Percentiles rank a stretch among this genome's conserved stretches.
Conservation (phyloP, 768 basidiomycete species). For the Hypholoma sublateritium region DNA sequence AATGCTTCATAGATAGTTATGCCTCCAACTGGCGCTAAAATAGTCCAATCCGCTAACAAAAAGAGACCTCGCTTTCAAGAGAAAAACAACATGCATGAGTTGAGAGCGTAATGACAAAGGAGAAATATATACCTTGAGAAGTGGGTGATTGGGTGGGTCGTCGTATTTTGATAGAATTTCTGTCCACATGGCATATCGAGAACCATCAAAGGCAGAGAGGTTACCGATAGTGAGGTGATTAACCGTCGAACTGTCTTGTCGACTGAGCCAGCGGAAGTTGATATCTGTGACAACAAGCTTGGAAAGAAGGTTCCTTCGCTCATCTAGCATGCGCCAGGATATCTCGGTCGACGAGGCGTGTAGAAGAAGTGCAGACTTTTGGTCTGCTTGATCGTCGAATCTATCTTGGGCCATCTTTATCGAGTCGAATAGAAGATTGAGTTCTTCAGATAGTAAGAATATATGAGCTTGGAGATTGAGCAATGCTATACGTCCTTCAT, state of each 20-base stretch:
- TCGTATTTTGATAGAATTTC: slow-evolving; percentile 85
- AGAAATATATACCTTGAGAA: slow-evolving; percentile 58
- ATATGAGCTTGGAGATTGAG: slow-evolving; percentile 73
- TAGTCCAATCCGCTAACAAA: slow-evolving; percentile 74
- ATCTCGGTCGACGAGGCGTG: slow-evolving; percentile 84
- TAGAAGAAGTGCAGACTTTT: slow-evolving; percentile 78
- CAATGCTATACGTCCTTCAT: slow-evolving; percentile 52
- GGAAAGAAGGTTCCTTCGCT: slow-evolving; percentile 67
- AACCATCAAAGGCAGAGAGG: slow-evolving; percentile 84
- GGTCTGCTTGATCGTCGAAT: slow-evolving; percentile 60
- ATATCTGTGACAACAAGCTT: slow-evolving; percentile 83
- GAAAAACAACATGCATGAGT: slow-evolving; percentile 7
- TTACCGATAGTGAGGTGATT: slow-evolving; percentile 76
- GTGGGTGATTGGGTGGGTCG: slow-evolving; percentile 66
- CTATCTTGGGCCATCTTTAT: slow-evolving; percentile 83
- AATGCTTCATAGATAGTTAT: slow-evolving; percentile 88
- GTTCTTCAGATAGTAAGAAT: slow-evolving; percentile 70
- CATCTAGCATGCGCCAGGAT: slow-evolving; percentile 89
- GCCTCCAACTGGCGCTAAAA: slow-evolving; percentile 89
- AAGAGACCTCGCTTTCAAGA: slow-evolving; percentile 65
- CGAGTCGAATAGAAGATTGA: slow-evolving; percentile 83
- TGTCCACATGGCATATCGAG: slow-evolving; percentile 77
- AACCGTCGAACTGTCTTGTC: slow-evolving; percentile 84
- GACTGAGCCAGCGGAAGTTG: slow-evolving; percentile 79
- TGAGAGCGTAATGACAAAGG: background rate